Conservation (phyloP, 2,329 filamentous ascomycete genomes). For the Tolypocladium ophioglossoides region DNA sequence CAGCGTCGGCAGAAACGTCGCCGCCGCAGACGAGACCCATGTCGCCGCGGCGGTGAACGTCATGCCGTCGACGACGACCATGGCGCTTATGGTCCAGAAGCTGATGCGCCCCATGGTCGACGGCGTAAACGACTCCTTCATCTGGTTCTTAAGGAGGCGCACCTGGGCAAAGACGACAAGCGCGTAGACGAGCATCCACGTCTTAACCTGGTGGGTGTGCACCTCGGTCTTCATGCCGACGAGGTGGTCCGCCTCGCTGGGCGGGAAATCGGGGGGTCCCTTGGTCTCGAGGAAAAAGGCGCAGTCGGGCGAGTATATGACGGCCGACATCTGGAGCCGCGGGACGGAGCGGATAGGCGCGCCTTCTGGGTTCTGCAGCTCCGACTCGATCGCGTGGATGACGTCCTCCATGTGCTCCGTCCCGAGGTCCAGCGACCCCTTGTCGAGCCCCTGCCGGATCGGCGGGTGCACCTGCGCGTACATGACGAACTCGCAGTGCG, state of each 20-base stretch:
- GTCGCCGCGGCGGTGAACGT: slow-evolving; percentile 45
- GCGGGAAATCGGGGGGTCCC: slow-evolving; percentile 45
- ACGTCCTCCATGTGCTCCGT: slow-evolving; percentile 24
- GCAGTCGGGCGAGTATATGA: slow-evolving; percentile 60
- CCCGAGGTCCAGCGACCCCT: slow-evolving; percentile 18
- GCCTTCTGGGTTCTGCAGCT: slow-evolving; percentile 51
- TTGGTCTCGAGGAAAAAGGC: slow-evolving; percentile 55
- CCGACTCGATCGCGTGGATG: slow-evolving; percentile 47
- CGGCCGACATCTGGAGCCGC: slow-evolving; percentile 48
- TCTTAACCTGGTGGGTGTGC: slow-evolving; percentile 43
- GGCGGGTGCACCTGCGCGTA: slow-evolving; percentile 69
- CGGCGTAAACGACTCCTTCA: slow-evolving; percentile 55
- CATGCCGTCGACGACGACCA: slow-evolving; percentile 53
- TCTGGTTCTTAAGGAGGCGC: slow-evolving; percentile 51
- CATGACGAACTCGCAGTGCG: slow-evolving; percentile 81
- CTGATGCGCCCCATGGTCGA: slow-evolving; percentile 57
- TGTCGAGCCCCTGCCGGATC: slow-evolving; percentile 23
- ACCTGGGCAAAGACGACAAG: slow-evolving; percentile 50
- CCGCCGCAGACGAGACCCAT: slow-evolving; percentile 44
- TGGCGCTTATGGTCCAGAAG: slow-evolving; percentile 50
- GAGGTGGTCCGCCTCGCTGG: slow-evolving; percentile 43
- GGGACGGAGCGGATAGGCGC: slow-evolving; percentile 45
- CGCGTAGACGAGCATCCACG: slow-evolving; percentile 48
- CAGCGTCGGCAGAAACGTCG: slow-evolving; percentile 46
- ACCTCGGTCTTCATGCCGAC: slow-evolving; percentile 51